These are phyloP conservation scores for Aspergillus fumigatiaffinis DNA, from an alignment of 2,329 filamentous ascomycete species.

Conservation along the genomic window DNA sequence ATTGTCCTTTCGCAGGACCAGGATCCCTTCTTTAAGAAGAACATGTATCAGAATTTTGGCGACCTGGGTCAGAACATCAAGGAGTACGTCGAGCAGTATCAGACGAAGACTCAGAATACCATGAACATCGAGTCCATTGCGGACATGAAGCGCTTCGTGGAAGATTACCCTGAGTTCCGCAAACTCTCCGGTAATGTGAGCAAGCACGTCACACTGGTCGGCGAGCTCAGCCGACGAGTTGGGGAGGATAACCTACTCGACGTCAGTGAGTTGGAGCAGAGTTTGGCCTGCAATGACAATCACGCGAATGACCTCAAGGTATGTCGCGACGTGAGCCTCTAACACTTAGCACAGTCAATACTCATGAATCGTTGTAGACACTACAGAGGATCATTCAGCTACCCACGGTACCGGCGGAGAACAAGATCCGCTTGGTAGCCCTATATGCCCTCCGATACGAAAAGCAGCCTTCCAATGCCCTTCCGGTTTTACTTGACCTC, in stretches of 20 bases:
- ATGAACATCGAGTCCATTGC: constrained; percentile 95
- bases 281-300: constrained; percentile 93
- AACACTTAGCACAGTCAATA: neutral
- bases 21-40: constrained; percentile 98
- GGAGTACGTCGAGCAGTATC: constrained; percentile 98
- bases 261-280: constrained; percentile 95
- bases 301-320: constrained; percentile 89
- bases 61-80: constrained; percentile 95
- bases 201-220: constrained; percentile 95
- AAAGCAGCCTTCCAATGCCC: constrained; percentile 76
- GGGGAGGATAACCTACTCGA: constrained; percentile 85
- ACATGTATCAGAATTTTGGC: constrained; percentile 98
- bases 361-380: constrained; percentile 49
- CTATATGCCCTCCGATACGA: constrained; percentile 94
- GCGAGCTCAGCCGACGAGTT: constrained; percentile 84
- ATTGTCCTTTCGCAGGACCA: constrained; percentile 95
- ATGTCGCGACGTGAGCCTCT: constrained; percentile 19
- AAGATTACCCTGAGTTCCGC: constrained; percentile 96
- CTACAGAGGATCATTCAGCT: constrained; percentile 83
- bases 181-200: constrained; percentile 97
- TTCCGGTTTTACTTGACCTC: constrained; percentile 82
- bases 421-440: constrained; percentile 84
- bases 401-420: constrained; percentile 69
- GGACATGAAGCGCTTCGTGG: constrained; percentile 99
- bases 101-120: constrained; percentile 93